Conservation (phyloP, 495 filamentous ascomycete species). For the Pyrenopolyporus hunteri region DNA sequence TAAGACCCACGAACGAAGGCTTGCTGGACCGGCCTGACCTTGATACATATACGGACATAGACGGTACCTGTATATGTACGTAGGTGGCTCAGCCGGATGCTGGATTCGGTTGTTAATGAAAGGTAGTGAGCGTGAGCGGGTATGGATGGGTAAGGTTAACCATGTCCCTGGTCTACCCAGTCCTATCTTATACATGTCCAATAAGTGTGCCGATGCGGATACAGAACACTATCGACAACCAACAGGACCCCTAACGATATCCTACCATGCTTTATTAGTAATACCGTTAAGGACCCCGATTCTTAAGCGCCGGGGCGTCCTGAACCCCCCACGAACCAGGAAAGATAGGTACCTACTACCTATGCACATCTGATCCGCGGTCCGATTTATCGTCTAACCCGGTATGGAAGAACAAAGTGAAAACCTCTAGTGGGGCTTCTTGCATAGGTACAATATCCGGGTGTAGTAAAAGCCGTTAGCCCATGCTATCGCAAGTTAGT, state of each 20-base stretch:
- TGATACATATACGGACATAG: neutral
- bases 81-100: neutral
- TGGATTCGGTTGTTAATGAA: neutral
- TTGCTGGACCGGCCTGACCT: neutral
- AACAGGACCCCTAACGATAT: too few species aligned
- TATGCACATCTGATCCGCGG: neutral
- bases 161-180: neutral
- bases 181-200: neutral
- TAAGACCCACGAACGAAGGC: neutral
- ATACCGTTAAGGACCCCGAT: neutral
- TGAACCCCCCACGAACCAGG: neutral
- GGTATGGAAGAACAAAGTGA: neutral
- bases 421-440: neutral
- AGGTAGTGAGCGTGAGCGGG: neutral
- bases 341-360: neutral
- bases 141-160: conserved; percentile 1
- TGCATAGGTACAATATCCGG: neutral
- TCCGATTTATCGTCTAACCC: neutral
- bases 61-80: neutral
- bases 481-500: too few species aligned
- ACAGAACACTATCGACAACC: too few species aligned
- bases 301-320: neutral
- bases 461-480: neutral
- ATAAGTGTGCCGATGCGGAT: neutral
- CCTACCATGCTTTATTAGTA: too few species aligned